Evolutionary conservation across 2,329 filamentous ascomycete species (phyloP).

Genomic region (Stachybotrys chartarum): DNA sequence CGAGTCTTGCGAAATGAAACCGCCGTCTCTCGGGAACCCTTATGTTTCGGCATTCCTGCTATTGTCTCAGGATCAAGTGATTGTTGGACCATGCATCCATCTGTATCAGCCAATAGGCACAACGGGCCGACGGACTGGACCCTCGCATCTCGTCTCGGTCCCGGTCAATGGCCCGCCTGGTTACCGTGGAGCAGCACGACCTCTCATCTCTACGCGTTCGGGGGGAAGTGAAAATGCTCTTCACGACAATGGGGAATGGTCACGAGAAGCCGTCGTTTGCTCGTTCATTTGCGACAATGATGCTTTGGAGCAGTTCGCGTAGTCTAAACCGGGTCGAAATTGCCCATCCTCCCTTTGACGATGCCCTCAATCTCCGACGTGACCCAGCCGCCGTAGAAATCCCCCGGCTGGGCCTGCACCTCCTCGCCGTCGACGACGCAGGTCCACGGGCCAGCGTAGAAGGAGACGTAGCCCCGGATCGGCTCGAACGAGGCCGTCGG

Average conservation of each 20-base stretch:
- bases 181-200: too few species aligned
- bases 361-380: constrained; percentile 51
- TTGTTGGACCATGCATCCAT: neutral
- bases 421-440: constrained; percentile 55
- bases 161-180: too few species aligned
- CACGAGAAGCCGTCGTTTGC: too few species aligned
- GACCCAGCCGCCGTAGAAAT: constrained; percentile 60
- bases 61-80: neutral
- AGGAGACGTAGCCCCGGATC: constrained; percentile 49
- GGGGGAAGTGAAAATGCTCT: too few species aligned
- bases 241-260: too few species aligned
- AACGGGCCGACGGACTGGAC: neutral
- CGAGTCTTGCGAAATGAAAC: too few species aligned
- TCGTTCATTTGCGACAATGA: too few species aligned
- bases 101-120: neutral
- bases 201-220: too few species aligned
- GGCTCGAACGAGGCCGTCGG: constrained; percentile 44
- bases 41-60: neutral
- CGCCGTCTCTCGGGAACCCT: too few species aligned
- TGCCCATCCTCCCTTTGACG: constrained; percentile 34
- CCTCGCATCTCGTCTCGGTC: too few species aligned
- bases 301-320: too few species aligned
- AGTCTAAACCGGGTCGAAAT: constrained; percentile 23
- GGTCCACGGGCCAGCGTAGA: constrained; percentile 56
- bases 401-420: constrained; percentile 51